Conservation (phyloP, 2,329 filamentous ascomycete genomes). For the Lasiodiplodia citricola region DNA sequence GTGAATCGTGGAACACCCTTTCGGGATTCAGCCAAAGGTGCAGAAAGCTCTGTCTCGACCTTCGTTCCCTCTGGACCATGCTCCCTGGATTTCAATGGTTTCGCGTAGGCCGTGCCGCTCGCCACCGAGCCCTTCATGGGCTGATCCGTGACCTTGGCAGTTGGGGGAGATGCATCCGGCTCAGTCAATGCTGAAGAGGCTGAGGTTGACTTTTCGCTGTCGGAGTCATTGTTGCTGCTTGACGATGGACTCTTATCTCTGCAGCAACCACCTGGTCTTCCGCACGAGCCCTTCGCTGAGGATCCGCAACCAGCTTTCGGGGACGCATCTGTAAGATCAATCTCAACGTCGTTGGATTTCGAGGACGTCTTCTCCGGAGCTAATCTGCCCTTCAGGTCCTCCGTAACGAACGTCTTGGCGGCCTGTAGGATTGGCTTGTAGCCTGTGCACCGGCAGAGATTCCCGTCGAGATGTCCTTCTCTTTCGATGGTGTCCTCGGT, state of each 20-base stretch:
- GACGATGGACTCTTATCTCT: constrained; percentile 36
- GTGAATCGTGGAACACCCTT: constrained; percentile 62
- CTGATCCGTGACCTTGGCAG: constrained; percentile 33
- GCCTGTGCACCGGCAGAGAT: constrained; percentile 90
- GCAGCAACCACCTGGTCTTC: constrained; percentile 45
- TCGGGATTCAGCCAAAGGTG: constrained; percentile 60
- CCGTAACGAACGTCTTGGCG: constrained; percentile 80
- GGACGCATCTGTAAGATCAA: constrained; percentile 36
- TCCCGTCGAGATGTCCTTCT: constrained; percentile 76
- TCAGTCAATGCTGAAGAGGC: constrained; percentile 15
- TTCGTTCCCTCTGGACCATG: constrained; percentile 57
- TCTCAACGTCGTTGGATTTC: constrained; percentile 26
- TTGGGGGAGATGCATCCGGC: constrained; percentile 32
- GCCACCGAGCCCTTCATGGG: constrained; percentile 34
- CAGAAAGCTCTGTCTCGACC: constrained; percentile 41
- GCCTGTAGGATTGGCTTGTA: constrained; percentile 93
- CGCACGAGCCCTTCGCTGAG: constrained; percentile 39
- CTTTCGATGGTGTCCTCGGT: constrained; percentile 44
- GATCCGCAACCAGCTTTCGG: constrained; percentile 35
- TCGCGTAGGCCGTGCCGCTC: constrained; percentile 41
- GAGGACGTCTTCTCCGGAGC: constrained; percentile 28
- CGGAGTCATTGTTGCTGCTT: constrained; percentile 33
- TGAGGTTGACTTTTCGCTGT: constrained; percentile 39
- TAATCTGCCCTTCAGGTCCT: constrained; percentile 48
- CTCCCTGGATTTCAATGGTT: constrained; percentile 44